phyloP scores from a whole-genome alignment of 768 basidiomycete genomes.

The Pleurotus salmoneostramineus region DNA sequence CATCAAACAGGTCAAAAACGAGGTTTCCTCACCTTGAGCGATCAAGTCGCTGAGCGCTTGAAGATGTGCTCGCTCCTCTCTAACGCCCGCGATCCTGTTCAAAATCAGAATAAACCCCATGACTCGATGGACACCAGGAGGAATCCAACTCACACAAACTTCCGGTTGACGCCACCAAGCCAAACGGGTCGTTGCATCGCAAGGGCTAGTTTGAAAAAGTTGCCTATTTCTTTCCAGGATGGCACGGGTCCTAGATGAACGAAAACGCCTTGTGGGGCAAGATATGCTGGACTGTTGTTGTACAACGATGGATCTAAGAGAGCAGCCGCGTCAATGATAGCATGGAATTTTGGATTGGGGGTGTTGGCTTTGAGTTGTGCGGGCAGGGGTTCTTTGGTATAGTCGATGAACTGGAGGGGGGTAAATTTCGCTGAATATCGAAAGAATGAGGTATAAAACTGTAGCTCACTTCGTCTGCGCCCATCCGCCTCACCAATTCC shows the following conservation, averaged over 20 bases:
- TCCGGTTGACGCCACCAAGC: constrained; percentile 37
- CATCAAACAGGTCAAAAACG: too few species aligned
- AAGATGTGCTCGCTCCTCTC: constrained; percentile 6
- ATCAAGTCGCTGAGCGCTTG: constrained; percentile 6
- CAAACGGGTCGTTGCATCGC: constrained; percentile 27
- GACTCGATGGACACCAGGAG: not conserved
- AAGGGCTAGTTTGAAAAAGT: constrained; percentile 19
- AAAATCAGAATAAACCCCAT: not conserved
- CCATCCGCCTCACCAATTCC: constrained; percentile 49
- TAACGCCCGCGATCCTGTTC: constrained; percentile 8
- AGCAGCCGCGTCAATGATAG: constrained; percentile 59
- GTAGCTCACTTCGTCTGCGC: constrained; percentile 58
- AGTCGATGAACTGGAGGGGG: constrained; percentile 50
- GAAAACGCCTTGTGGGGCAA: constrained; percentile 50
- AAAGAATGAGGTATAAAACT: not conserved
- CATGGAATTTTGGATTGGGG: constrained; percentile 48
- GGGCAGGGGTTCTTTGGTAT: constrained; percentile 47
- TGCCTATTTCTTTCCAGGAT: constrained; percentile 15
- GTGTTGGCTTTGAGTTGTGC: constrained; percentile 40
- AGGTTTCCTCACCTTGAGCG: constrained; percentile 5
- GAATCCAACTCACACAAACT: constrained; percentile 29
- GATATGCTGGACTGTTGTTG: constrained; percentile 42
- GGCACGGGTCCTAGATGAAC: constrained; percentile 37
- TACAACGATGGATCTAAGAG: constrained; percentile 46
- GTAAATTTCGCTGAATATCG: not conserved